Evolutionary conservation across 192 early-diverging fungal genomes (phyloP), one percentile per base, ranked within the genome.

Genomic region (Thamnidium elegans): DNA sequence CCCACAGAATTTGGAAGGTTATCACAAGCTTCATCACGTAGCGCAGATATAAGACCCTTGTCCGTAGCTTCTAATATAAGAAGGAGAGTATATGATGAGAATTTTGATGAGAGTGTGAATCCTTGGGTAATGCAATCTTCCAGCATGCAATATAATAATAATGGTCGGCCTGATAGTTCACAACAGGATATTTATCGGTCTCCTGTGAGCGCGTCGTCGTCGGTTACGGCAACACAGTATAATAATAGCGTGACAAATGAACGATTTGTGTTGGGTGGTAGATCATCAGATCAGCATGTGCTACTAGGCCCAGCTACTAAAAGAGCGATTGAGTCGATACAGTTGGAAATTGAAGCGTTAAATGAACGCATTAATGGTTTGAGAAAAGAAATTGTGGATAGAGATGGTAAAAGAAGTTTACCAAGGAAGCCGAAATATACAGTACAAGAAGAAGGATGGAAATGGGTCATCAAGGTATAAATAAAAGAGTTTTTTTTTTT

Each of bases 321-420:
- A 55, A 60, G 66, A 20, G 74, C 74, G 15, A 51, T 76, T 15
- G 74, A 76, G n/a, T 59, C 66, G 9, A 46, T 76, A 23, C 66
- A 76, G 32, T 36, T 20, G 8, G 74, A 76, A 43, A 71, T 76
- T 23, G 61, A 65, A 30, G 66, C 70, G 19, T 52, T 76, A 23
- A 71, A 76, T 54, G 66, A 63, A 20, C 65, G 74, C n/a, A 72
- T 76, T 51, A 69, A 76, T 54, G 66, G 53, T 3, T 20, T 76
- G 15, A 59, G 70, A 42, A 61, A 65, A 32, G 69, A 76, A 32
- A 58, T 76, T 26, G 30, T 65, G 15, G 60, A 60, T 17, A 51
- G 65, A 46, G 53, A 66, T 52, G 56, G 47, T 53, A 36, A 44
- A 19, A 26, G 17, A 46, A 20, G 14, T 17, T 20, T 30, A 20